Evolutionary conservation across 352 stramenopile genomes (phyloP), one percentile per base, ranked within the genome.

Genomic region (Phytophthora megakarya): DNA sequence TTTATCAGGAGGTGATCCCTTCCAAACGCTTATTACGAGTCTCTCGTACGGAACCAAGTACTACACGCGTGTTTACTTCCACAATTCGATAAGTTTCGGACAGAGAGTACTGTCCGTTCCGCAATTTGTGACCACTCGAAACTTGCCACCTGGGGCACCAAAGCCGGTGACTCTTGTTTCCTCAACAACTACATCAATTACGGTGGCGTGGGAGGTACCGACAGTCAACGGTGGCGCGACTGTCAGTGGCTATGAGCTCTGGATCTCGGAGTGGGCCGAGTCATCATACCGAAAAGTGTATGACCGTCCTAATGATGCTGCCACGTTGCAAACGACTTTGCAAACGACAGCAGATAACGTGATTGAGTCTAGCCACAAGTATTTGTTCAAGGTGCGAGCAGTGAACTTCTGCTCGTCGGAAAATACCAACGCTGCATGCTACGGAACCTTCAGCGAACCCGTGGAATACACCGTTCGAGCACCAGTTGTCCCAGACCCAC

Each of bases 201-300:
- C 88, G 7, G 75, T 99, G 8, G 72, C 80, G 32, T 99, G 97
- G 97, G 60, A 88, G 13, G 59, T 72, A 9, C 97, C 97, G 15
- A 97, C 81, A 4, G 76, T 92, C 5, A 98, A 98, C 48, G 96
- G 96, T 25, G 96, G 96, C 0, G 87, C 89, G 16, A 50, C 68
- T n/a, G 89, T 99, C 43, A 98, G 86, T 19, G 96, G 97, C 7
- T 99, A 98, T 65, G 86, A 98, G 55, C 70, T 99, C 23, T 98
- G 88, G 89, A 94, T 99, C 55, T 94, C 97, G n/a, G 90, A 98
- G 47, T 99, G 96, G 95, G 94, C 93, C 1, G 82, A 88, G 21
- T 65, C 53, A 6, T 75, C 85, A 11, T 90, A 90, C 30, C 70
- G 78, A 15, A 90, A 98, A 53, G 89, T 98, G 19, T 99, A 98